A percentile compares a stretch with the other conserved stretches of the same genome.
These are phyloP conservation scores for Rhodosporidiobolus sp. DNA, from an alignment of 768 basidiomycete genomes.

Conservation along the genomic window DNA sequence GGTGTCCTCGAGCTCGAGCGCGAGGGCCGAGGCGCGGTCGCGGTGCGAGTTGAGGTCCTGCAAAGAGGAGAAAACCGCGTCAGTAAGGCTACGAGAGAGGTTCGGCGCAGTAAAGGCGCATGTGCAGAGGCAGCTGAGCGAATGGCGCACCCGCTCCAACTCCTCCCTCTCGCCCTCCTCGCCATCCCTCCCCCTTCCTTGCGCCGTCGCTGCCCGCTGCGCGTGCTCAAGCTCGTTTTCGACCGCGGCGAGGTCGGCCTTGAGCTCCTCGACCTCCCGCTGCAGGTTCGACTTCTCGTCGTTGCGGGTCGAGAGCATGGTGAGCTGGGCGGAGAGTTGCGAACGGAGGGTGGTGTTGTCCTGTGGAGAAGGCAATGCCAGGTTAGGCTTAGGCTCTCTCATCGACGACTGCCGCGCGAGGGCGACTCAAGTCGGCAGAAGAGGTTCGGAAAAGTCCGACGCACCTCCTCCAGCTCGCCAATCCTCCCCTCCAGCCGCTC, in stretches of 20 bases:
- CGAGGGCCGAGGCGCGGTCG: constrained; percentile 39
- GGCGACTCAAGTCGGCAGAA: not conserved
- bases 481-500: not conserved
- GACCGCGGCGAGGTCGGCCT: constrained; percentile 63
- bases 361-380: not conserved
- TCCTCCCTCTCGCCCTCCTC: constrained; percentile 67
- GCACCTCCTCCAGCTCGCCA: constrained; percentile 37
- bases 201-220: constrained; percentile 50
- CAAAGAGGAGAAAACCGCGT: no score
- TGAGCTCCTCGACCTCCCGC: constrained; percentile 67
- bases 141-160: constrained; percentile 54
- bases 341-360: constrained; percentile 41
- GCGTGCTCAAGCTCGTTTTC: constrained; percentile 66
- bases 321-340: constrained; percentile 41
- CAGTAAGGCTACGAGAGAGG: no score
- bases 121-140: not conserved
- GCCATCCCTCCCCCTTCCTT: constrained; percentile 60
- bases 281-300: constrained; percentile 37
- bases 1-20: constrained; percentile 39
- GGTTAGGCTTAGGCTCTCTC: not conserved
- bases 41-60: constrained; percentile 44
- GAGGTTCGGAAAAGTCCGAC: no score
- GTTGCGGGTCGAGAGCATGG: constrained; percentile 41
- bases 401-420: no score
- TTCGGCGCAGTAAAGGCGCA: no score